Conservation (phyloP, 2,329 filamentous ascomycete genomes). For the Spiromastix sp. region DNA sequence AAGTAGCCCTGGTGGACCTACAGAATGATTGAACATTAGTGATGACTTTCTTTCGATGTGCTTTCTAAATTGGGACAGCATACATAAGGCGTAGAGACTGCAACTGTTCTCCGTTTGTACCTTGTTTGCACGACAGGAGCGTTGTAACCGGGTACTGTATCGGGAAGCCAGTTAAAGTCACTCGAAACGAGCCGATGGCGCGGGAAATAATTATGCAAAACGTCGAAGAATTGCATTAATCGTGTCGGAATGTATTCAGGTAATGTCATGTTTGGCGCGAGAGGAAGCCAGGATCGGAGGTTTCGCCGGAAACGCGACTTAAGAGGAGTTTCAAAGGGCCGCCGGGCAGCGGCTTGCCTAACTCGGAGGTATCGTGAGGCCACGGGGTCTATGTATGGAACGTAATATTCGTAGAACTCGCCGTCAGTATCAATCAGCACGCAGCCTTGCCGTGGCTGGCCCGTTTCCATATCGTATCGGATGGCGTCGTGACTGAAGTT, state of each 20-base stretch:
- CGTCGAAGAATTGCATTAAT: conserved; percentile 93
- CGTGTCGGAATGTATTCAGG: conserved; percentile 93
- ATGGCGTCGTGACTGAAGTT: conserved; percentile 95
- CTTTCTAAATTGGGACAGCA: conserved; percentile 25
- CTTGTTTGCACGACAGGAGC: conserved; percentile 93
- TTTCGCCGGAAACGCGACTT: conserved; percentile 46
- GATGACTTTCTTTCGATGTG: not conserved
- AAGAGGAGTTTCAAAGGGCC: conserved; percentile 33
- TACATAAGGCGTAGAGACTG: conserved; percentile 83
- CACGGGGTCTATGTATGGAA: conserved; percentile 66
- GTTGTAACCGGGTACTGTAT: conserved; percentile 74
- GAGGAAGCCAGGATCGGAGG: conserved; percentile 55
- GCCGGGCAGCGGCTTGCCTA: conserved; percentile 58
- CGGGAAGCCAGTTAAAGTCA: conserved; percentile 80
- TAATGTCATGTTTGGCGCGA: conserved; percentile 63
- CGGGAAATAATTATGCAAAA: conserved; percentile 79
- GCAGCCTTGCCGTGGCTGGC: conserved; percentile 74
- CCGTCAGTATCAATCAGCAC: conserved; percentile 77
- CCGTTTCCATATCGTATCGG: conserved; percentile 76
- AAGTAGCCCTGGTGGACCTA: conserved; percentile 98
- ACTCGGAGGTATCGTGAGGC: conserved; percentile 74
- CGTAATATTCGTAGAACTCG: conserved; percentile 94
- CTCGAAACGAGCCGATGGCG: conserved; percentile 78
- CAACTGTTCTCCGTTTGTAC: conserved; percentile 76
- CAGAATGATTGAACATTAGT: not conserved